Evolutionary conservation across 176 grass and related monocot species (phyloP).

Genomic region (Ampelocalamus luodianensis): DNA sequence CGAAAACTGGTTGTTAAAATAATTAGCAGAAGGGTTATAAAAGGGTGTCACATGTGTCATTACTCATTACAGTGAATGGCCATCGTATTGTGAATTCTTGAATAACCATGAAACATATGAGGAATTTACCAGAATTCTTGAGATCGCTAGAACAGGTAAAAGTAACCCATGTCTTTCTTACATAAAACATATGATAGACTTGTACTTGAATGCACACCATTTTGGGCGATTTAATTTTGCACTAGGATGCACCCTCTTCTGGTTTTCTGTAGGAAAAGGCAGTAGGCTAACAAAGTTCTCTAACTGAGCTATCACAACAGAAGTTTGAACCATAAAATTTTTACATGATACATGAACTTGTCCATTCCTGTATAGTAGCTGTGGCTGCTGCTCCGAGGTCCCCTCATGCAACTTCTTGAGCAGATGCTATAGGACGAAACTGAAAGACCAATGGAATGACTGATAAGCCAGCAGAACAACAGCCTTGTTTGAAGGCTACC

Average conservation of each 20-base stretch:
- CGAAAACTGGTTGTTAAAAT: background rate
- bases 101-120: background rate
- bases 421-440: background rate
- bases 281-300: background rate
- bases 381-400: background rate
- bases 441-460: background rate
- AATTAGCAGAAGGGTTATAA: background rate
- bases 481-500: background rate
- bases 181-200: background rate
- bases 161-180: background rate
- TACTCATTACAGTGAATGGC: background rate
- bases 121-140: background rate
- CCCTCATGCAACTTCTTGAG: background rate
- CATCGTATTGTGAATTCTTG: background rate
- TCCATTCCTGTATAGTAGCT: background rate
- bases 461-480: background rate
- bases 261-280: background rate
- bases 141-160: slow-evolving; percentile 5
- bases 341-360: background rate
- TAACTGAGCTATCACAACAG: background rate
- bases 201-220: slow-evolving; percentile 6
- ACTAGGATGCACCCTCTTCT: background rate
- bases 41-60: background rate
- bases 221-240: background rate
- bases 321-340: background rate